Percentiles rank a stretch among this genome's conserved stretches.
phyloP scores from a whole-genome alignment of 768 basidiomycete species.

The Mycena floridula region DNA sequence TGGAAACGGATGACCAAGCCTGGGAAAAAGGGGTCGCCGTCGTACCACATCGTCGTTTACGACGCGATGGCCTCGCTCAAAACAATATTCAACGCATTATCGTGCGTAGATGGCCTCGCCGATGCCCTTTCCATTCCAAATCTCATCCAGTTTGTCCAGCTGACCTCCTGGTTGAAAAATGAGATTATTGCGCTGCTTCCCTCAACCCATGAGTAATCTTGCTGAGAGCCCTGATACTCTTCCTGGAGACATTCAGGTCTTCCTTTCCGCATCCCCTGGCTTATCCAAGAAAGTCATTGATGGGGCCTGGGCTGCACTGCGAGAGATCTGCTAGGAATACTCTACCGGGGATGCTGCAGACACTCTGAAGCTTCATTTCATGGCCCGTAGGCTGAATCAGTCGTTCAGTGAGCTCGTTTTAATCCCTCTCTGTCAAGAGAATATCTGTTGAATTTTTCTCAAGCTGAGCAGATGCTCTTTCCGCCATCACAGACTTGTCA shows the following conservation, averaged over 20 bases:
- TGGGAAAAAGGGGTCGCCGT: no score
- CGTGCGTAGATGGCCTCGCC: no score
- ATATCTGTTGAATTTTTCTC: constrained; percentile 14
- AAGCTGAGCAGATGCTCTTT: constrained; percentile 10
- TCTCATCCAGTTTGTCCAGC: no score
- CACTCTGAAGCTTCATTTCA: background rate
- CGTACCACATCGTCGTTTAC: no score
- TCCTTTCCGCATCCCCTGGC: constrained; percentile 18
- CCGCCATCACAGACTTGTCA: background rate
- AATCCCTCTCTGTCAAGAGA: constrained; percentile 21
- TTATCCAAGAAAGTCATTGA: constrained; percentile 32
- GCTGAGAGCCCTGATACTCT: constrained; percentile 56
- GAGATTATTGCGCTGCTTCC: no score
- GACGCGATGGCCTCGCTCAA: no score
- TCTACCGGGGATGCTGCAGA: constrained; percentile 1
- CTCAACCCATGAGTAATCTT: constrained; percentile 61
- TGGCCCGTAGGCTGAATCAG: constrained; percentile 2
- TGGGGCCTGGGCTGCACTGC: constrained; percentile 8
- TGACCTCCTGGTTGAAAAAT: no score
- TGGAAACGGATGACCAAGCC: no score
- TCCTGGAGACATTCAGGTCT: constrained; percentile 16
- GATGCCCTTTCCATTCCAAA: no score
- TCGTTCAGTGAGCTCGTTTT: constrained; percentile 24
- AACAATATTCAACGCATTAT: no score
- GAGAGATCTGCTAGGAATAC: background rate